Evolutionary conservation across 2,329 filamentous ascomycete species (phyloP), one percentile per base, ranked within the genome.

Genomic region (Ploettnerulaceae sp.): DNA sequence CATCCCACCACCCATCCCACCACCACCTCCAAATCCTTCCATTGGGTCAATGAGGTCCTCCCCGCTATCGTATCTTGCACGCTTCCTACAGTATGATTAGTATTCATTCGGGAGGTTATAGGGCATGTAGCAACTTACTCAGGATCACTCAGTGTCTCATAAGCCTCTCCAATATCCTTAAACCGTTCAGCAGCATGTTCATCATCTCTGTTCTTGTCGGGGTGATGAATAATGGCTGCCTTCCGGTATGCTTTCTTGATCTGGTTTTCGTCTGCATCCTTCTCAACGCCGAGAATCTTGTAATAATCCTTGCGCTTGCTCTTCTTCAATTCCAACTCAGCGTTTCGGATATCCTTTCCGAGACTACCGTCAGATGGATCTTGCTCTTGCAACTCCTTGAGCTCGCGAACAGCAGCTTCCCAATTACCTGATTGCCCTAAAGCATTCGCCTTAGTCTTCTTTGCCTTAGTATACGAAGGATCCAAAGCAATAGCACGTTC

Each of bases 161-260:
- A 95, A 31, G 91, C 91, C 73, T 98, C 93, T 61, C 89, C 87
- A 65, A 96, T 86, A 65, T 98, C 93, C 78, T 98, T 97, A 78
- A 98, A 98, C 63, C 87, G 83, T 59, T 88, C 85, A 61, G 89
- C 91, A 52, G 93, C 93, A 41, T 81, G 75, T 48, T 82, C 77
- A 60, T 96, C 87, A 53, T 85, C 87, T 1, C 85, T 88, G 70
- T 97, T 98, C 80, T 98, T 98, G 72, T 98, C 93, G 2, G 93
- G 93, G 67, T 98, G 93, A 65, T 95, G 86, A 55, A 90, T 75
- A 58, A 98, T 91, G 47, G 93, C 93, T 63, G 95, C 77, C 69
- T 93, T 95, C 56, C 91, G 82, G 73, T 98, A 98, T 1, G 91
- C 93, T 72, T 90, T 91, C 77, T 97, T 98, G 73, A 98, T 93